Base-by-base conservation (phyloP, 257 asterid species). In the Solanum virginianum region DNA sequence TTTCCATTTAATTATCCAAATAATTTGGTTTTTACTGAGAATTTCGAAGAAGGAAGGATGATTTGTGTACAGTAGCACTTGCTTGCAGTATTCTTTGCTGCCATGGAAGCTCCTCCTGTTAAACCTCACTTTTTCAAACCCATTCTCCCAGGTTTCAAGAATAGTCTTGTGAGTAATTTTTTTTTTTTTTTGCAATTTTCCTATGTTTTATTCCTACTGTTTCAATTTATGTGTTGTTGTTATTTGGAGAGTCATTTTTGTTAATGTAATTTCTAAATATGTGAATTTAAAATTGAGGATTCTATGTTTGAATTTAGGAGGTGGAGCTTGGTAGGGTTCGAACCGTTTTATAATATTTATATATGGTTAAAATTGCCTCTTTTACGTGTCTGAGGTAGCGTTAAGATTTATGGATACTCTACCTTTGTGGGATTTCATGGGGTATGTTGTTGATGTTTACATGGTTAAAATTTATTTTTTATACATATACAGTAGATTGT, bases 91-190 rank as follows among this genome's bases (percentile, higher is more conserved):
- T 13, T 71, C 56, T 70, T 70, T 39, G 20, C 72, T 55, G 80
- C 84, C 84, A 70, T 70, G 80, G 51, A 56, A 62, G 36, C 39
- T 11, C 74, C 80, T n/a, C 65, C 85, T 14, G 26, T 45, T 6
- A 82, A 82, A 29, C 88, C 86, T 47, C 88, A 86, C 83, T 86
- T 86, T 82, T 82, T 86, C 59, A 55, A 81, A 26, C 88, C 83
- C 29, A 22, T 86, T 36, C 74, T 69, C 2, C 88, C 83, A 43
- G 88, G 88, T 26, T 86, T 70, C 83, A 71, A 71, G 70, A 20
- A 81, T 47, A 68, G 86, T 60, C 15, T 86, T 5, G 84, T 80
- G 29, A 43, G 80, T 72, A 45, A 41, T 5, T 8, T 8, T 16
- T 17, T 24, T 3, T 29, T 7, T 68, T 17, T 7, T 8, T 7